phyloP scores from a whole-genome alignment of 345 rosid genomes.

The Viola odorata region DNA sequence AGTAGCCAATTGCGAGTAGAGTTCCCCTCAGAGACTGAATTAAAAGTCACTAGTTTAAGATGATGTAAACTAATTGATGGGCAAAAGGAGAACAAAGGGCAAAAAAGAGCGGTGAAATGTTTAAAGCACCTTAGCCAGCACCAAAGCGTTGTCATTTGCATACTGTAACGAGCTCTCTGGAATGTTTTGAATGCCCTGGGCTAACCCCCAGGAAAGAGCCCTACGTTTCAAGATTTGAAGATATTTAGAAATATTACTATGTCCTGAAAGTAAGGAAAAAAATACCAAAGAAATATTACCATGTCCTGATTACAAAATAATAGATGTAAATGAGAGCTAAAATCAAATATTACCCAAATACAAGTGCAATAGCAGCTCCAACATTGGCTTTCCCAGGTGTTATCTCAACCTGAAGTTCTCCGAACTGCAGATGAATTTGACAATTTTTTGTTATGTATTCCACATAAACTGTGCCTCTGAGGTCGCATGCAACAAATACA shows the following conservation, averaged over 20 bases:
- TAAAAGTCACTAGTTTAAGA: slow-evolving; percentile 9
- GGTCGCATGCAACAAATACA: slow-evolving; percentile 2
- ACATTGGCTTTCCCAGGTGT: slow-evolving; percentile 64
- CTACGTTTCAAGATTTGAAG: slow-evolving; percentile 33
- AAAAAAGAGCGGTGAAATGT: neutral
- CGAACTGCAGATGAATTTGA: slow-evolving; percentile 57
- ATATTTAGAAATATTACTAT: neutral
- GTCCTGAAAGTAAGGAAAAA: neutral
- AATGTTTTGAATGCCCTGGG: slow-evolving; percentile 61
- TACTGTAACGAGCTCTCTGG: slow-evolving; percentile 82
- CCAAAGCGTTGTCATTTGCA: slow-evolving; percentile 85
- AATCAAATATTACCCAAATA: slow-evolving; percentile 56
- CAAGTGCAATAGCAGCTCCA: slow-evolving; percentile 63
- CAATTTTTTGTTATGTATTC: no score
- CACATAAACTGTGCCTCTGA: no score
- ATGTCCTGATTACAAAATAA: no score
- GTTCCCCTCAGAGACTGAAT: slow-evolving; percentile 83
- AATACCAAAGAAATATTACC: slow-evolving; percentile 5
- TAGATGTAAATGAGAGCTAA: no score
- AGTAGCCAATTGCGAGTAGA: slow-evolving; percentile 54
- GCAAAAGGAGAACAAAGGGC: slow-evolving; percentile 6
- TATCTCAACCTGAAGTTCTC: slow-evolving; percentile 81
- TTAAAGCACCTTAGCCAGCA: slow-evolving; percentile 61
- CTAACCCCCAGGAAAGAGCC: slow-evolving; percentile 75
- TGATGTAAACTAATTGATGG: neutral